A percentile compares a stretch with the other conserved stretches of the same genome.
Conservation (phyloP, 139 green algal genomes). For the Chlamydomonas incerta region DNA sequence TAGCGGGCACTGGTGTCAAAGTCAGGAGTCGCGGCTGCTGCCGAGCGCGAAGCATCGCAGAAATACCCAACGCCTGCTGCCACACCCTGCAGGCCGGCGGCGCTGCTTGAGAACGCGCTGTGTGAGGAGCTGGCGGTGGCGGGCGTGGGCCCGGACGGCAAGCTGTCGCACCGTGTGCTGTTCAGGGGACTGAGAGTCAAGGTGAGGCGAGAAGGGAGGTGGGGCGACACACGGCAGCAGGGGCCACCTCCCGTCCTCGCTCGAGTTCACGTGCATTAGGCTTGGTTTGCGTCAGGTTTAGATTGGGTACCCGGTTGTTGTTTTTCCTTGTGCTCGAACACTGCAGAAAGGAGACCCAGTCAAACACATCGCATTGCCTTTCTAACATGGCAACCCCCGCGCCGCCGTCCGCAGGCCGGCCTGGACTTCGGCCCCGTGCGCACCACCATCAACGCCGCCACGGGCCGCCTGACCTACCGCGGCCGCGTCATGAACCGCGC, state of each 20-base stretch:
- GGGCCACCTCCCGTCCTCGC: not conserved
- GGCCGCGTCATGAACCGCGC: conserved; percentile 58
- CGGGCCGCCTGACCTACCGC: conserved; percentile 4
- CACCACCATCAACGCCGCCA: conserved; percentile 10
- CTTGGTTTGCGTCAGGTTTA: too few species aligned
- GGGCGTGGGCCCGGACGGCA: not conserved
- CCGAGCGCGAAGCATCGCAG: too few species aligned
- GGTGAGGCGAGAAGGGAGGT: not conserved
- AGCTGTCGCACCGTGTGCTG: not conserved
- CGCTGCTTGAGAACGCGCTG: conserved; percentile 28
- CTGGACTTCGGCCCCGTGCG: conserved; percentile 25
- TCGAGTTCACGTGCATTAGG: not conserved
- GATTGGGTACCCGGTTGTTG: too few species aligned
- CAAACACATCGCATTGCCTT: not conserved
- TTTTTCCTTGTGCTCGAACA: too few species aligned
- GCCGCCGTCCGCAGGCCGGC: conserved; percentile 25
- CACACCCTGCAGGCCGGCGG: not conserved
- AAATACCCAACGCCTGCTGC: too few species aligned
- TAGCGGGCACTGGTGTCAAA: too few species aligned
- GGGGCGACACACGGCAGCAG: not conserved
- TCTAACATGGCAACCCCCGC: not conserved
- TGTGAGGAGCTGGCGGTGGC: conserved; percentile 35
- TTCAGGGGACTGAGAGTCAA: conserved; percentile 17
- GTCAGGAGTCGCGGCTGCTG: too few species aligned
- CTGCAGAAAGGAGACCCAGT: too few species aligned